Base-by-base conservation (phyloP, 345 rosid genomes). In the Draba incana region DNA sequence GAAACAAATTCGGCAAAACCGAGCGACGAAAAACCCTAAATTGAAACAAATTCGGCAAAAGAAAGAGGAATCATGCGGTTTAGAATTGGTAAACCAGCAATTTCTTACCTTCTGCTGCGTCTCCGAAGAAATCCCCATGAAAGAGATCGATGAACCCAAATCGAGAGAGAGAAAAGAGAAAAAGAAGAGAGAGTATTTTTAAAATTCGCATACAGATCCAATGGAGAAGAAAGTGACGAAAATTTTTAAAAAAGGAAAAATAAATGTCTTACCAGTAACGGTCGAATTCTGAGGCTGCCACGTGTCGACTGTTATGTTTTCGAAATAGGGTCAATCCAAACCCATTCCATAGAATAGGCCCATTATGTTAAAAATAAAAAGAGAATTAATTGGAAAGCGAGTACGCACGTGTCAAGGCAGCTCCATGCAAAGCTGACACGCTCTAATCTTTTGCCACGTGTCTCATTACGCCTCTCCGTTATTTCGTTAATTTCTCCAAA, bases 111-210 rank as follows among this genome's bases (percentile, higher is more conserved):
- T 84, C 37, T 54, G 41, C 42, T 82, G 87, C 27, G 76, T 68
- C 64, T 88, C 93, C 39, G 88, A 69, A 75, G 85, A 84, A 41
- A 88, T 88, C 77, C 87, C 92, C 96, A 87, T 88, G 57, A 50
- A 57, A 64, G 41, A 63, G 64, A 62, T 52, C 57, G 57, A 57
- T 43, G 27, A 75, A 57, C 64, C 57, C 30, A 68, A 62, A 46
- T 49, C 64, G 58, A 68, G 62, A 52, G 56, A 52, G 64, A 49
- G n/a, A 14, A 2, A 52, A 14, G 33, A 8, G 54, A 15, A 46
- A 56, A 28, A 10, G 35, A 9, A 15, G 53, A 53, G 37, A 13
- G 49, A 12, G 9, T 41, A 62, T 43, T 4, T 28, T 23, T 44
- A 49, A 7, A 8, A 45, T 6, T 35, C 2, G 3, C 3, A 4